Evolutionary conservation across 176 grass and related monocot species (phyloP).

Genomic region (Oryza australiensis): DNA sequence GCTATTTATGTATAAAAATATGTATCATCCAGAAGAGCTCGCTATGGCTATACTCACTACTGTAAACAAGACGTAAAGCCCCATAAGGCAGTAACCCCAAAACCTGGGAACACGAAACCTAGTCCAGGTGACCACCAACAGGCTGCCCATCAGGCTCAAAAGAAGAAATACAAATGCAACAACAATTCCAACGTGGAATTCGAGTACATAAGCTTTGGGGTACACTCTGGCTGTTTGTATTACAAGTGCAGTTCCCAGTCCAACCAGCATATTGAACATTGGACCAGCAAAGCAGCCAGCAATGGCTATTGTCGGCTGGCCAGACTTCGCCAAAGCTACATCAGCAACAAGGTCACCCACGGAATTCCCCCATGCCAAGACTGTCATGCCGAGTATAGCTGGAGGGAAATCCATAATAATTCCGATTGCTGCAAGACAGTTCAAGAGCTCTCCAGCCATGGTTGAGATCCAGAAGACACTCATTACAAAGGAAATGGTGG

Average conservation of each 20-base stretch:
- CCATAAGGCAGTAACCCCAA: constrained; percentile 89
- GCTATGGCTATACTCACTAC: constrained; percentile 58
- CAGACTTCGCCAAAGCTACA: constrained; percentile 69
- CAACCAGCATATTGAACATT: constrained; percentile 97
- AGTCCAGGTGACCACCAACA: constrained; percentile 80
- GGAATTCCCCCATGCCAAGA: constrained; percentile 96
- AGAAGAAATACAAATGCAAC: constrained; percentile 90
- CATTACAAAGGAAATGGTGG: constrained; percentile 79
- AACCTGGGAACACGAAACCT: constrained; percentile 73
- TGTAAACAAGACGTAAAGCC: constrained; percentile 73
- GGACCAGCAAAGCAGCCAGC: constrained; percentile 95
- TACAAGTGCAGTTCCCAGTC: constrained; percentile 73
- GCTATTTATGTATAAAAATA: not conserved
- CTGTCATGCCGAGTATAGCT: constrained; percentile 87
- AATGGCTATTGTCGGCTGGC: constrained; percentile 72
- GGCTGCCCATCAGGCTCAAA: constrained; percentile 81
- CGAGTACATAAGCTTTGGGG: constrained; percentile 71
- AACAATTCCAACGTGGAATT: constrained; percentile 81
- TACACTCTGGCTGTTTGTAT: constrained; percentile 79
- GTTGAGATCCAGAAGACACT: constrained; percentile 96
- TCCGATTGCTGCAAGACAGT: constrained; percentile 80
- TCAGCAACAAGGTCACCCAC: constrained; percentile 85
- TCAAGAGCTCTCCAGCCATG: constrained; percentile 92
- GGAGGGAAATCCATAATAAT: constrained; percentile 75
- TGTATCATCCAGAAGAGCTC: constrained; percentile 48